Evolutionary conservation across 768 basidiomycete species (phyloP).

Genomic region (Tephrocybe sp.): DNA sequence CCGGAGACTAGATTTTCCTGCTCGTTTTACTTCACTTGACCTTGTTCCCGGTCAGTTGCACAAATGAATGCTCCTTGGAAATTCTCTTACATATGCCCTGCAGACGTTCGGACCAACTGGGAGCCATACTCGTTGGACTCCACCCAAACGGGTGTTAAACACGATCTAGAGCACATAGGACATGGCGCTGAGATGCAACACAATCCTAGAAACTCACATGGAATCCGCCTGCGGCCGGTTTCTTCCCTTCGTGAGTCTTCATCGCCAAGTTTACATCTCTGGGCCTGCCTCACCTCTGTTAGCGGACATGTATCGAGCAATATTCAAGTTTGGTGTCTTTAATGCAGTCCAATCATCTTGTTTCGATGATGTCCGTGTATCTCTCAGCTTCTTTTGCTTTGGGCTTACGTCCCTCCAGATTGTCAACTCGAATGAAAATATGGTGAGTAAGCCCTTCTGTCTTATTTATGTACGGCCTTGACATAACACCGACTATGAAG

Average conservation of each 20-base stretch:
- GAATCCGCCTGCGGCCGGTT: conserved; percentile 62
- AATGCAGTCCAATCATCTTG: conserved; percentile 89
- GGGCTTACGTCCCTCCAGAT: conserved; percentile 39
- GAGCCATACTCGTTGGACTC: not conserved
- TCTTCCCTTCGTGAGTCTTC: conserved; percentile 64
- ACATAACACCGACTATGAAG: conserved; percentile 33
- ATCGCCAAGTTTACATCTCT: not conserved
- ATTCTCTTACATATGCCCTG: too few relatives aligned
- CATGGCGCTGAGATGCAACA: not conserved
- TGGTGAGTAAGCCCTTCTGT: conserved; percentile 43
- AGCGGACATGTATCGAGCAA: conserved; percentile 80
- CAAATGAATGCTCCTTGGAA: too few relatives aligned
- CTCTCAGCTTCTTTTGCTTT: not conserved
- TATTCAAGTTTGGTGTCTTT: conserved; percentile 90
- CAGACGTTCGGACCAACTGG: not conserved
- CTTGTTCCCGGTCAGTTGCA: conserved; percentile 1
- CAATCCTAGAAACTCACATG: conserved; percentile 38
- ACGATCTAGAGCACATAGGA: not conserved
- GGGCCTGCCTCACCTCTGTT: not conserved
- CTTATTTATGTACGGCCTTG: not conserved
- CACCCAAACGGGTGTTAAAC: too few relatives aligned
- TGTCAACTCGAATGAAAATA: conserved; percentile 56
- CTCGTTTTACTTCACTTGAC: not conserved
- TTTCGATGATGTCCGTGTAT: conserved; percentile 63
- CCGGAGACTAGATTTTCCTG: not conserved